Conservation (phyloP, 140 eudicot species). For the Anethum foeniculum region DNA sequence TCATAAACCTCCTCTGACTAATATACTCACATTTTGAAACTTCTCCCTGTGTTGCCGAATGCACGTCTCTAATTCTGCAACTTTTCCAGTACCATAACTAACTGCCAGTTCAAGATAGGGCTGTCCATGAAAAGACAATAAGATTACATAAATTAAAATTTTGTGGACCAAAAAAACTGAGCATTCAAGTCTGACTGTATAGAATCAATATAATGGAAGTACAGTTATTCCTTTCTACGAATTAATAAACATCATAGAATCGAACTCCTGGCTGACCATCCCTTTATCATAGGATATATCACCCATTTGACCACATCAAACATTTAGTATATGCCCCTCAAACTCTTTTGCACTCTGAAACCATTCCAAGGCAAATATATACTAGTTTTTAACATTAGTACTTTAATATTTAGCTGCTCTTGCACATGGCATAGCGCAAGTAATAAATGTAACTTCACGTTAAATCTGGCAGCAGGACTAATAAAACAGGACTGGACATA, state of each 20-base stretch:
- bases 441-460: background rate
- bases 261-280: background rate
- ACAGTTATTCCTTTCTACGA: background rate
- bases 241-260: background rate
- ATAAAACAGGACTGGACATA: background rate
- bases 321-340: background rate
- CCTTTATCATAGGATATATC: background rate
- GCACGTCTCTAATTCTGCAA: slow-evolving; percentile 55
- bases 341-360: background rate
- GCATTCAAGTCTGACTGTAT: background rate
- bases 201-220: background rate
- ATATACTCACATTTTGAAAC: slow-evolving; percentile 64
- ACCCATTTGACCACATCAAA: background rate
- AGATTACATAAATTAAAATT: background rate
- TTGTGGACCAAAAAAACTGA: background rate
- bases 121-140: slow-evolving; percentile 31
- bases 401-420: background rate
- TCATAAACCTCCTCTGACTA: background rate
- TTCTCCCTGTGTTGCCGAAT: slow-evolving; percentile 58
- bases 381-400: background rate
- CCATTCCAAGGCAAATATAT: background rate
- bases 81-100: slow-evolving; percentile 63
- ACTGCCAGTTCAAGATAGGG: slow-evolving; percentile 72
- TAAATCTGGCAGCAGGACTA: background rate
- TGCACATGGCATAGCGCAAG: background rate